Evolutionary conservation across 139 green algal species (phyloP).

Genomic region (Micractinium conductrix): DNA sequence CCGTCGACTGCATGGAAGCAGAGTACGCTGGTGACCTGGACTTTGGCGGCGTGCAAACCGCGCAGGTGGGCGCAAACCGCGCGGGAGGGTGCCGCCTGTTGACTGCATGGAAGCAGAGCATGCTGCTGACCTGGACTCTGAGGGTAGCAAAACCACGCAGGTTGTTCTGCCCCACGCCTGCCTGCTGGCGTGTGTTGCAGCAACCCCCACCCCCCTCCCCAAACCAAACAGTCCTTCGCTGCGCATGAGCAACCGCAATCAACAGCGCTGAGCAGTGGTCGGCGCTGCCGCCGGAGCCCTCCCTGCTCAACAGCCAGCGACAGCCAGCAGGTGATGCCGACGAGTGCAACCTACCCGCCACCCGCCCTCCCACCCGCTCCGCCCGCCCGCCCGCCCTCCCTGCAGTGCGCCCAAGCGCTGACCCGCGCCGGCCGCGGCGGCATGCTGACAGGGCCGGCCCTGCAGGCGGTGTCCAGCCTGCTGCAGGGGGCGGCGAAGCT

Average conservation of each 20-base stretch:
- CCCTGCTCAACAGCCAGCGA: no score
- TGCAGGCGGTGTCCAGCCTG: constrained; percentile 50
- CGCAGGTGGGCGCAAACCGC: constrained; percentile 43
- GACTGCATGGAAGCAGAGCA: constrained; percentile 64
- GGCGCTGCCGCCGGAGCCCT: no score
- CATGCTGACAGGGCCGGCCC: constrained; percentile 53
- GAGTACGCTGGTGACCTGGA: constrained; percentile 70
- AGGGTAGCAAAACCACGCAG: constrained; percentile 65
- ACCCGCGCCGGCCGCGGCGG: constrained; percentile 67
- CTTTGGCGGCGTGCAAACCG: constrained; percentile 79
- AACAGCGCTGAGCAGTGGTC: no score
- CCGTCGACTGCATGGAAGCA: constrained; percentile 60
- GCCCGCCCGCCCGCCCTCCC: no score
- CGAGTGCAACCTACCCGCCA: no score
- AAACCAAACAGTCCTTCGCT: no score
- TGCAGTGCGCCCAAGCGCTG: constrained; percentile 57
- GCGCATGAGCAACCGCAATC: no score
- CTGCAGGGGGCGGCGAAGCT: constrained; percentile 51
- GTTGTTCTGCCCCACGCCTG: no score
- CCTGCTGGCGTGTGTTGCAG: not conserved
- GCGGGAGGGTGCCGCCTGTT: constrained; percentile 66
- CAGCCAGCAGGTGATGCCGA: no score
- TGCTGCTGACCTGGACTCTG: constrained; percentile 76
- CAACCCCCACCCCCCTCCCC: no score
- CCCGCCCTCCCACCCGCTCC: no score